Evolutionary conservation across 495 filamentous ascomycete genomes (phyloP).

Genomic region (Penicillium riverlandense): DNA sequence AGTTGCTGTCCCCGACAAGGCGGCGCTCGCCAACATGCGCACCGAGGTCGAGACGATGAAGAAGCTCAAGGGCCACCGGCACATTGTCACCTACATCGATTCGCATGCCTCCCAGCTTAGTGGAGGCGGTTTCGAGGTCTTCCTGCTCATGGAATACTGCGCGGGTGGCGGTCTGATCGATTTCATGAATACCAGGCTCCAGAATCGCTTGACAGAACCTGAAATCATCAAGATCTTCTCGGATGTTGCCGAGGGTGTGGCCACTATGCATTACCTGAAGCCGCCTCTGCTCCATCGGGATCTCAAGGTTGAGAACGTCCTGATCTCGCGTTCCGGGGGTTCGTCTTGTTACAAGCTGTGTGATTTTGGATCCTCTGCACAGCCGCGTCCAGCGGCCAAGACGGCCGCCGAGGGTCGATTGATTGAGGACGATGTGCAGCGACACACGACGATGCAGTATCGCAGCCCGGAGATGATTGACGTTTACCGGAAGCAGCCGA

Average conservation of each 20-base stretch:
- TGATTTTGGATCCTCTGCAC: slow-evolving; percentile 91
- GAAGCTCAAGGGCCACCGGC: slow-evolving; percentile 88
- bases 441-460: slow-evolving; percentile 95
- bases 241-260: slow-evolving; percentile 91
- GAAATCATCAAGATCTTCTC: slow-evolving; percentile 96
- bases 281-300: slow-evolving; percentile 90
- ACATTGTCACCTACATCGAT: slow-evolving; percentile 97
- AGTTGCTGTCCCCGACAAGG: slow-evolving; percentile 96
- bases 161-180: slow-evolving; percentile 87
- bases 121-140: slow-evolving; percentile 94
- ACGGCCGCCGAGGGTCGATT: slow-evolving; percentile 79
- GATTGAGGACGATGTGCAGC: slow-evolving; percentile 95
- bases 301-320: slow-evolving; percentile 95
- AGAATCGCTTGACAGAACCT: slow-evolving; percentile 93
- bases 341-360: slow-evolving; percentile 81
- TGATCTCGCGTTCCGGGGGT: slow-evolving; percentile 64
- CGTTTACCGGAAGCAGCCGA: slow-evolving; percentile 90
- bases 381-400: slow-evolving; percentile 75
- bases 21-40: slow-evolving; percentile 88
- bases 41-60: slow-evolving; percentile 99
- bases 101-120: slow-evolving; percentile 91
- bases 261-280: slow-evolving; percentile 98
- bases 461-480: slow-evolving; percentile 98
- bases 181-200: slow-evolving; percentile 98
- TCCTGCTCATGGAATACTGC: slow-evolving; percentile 93